Evolutionary conservation across 2,329 filamentous ascomycete species (phyloP).

Genomic region (Penicillium sp.): DNA sequence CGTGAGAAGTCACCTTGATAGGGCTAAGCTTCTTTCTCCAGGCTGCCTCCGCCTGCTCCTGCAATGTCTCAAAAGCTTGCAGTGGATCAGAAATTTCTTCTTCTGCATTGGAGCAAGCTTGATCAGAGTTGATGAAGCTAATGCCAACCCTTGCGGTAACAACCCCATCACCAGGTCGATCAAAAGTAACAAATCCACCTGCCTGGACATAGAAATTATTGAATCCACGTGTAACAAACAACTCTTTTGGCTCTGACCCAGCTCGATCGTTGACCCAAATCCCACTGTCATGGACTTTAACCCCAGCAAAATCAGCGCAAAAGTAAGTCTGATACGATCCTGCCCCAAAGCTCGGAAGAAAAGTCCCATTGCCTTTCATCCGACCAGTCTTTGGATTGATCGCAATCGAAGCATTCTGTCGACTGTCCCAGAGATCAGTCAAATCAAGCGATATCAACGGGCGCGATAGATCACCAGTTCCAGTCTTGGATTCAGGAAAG

Average conservation of each 20-base stretch:
- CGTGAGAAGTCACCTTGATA: constrained; percentile 49
- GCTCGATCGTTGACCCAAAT: constrained; percentile 58
- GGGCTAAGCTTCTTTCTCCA: constrained; percentile 57
- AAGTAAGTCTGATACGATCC: constrained; percentile 56
- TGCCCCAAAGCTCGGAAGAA: constrained; percentile 57
- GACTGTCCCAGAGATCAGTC: constrained; percentile 55
- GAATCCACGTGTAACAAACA: constrained; percentile 52
- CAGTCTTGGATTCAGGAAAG: constrained; percentile 45
- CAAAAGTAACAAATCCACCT: constrained; percentile 58
- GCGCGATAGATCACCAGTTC: constrained; percentile 28
- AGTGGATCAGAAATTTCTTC: constrained; percentile 51
- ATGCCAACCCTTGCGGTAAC: constrained; percentile 59
- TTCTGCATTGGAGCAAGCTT: constrained; percentile 62
- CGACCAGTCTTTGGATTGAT: constrained; percentile 52
- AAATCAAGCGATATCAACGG: constrained; percentile 60
- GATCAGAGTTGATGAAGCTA: constrained; percentile 58
- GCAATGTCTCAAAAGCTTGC: constrained; percentile 47
- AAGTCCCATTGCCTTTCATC: constrained; percentile 55
- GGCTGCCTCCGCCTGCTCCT: constrained; percentile 41
- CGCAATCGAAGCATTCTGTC: constrained; percentile 52
- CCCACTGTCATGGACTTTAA: constrained; percentile 51
- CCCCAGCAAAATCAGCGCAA: constrained; percentile 59
- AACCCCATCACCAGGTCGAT: constrained; percentile 43
- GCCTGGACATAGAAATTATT: constrained; percentile 51
- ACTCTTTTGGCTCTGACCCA: constrained; percentile 45